phyloP scores from a whole-genome alignment of 208 protist species.

The Phytomonas francai region DNA sequence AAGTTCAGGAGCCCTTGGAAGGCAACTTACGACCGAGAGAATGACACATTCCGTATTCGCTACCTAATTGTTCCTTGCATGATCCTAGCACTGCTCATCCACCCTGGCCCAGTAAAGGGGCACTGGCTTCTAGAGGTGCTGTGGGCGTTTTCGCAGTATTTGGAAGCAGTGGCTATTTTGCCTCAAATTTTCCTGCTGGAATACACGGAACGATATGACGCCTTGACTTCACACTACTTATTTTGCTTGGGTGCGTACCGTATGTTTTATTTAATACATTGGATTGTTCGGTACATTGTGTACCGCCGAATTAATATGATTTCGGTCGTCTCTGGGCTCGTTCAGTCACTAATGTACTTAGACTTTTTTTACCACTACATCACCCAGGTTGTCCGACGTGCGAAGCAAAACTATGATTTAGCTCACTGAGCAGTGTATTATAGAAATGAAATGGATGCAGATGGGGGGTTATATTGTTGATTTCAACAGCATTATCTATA shows the following conservation, averaged over 20 bases:
- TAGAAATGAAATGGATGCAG: not conserved
- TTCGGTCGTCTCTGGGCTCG: conserved; percentile 65
- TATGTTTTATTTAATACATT: conserved; percentile 94
- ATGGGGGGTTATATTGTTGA: not conserved
- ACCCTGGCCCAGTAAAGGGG: conserved; percentile 23
- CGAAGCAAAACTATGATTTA: conserved; percentile 75
- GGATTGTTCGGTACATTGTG: conserved; percentile 82
- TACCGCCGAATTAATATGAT: conserved; percentile 63
- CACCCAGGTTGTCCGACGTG: conserved; percentile 65
- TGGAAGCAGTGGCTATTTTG: conserved; percentile 94
- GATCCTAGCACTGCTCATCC: conserved; percentile 69
- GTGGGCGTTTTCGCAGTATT: conserved; percentile 95
- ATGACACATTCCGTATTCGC: conserved; percentile 85
- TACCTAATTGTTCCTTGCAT: conserved; percentile 82
- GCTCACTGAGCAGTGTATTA: conserved; percentile 25
- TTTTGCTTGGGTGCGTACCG: conserved; percentile 92
- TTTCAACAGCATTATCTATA: not conserved
- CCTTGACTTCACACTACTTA: conserved; percentile 93
- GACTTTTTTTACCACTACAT: conserved; percentile 97
- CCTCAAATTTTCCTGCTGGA: conserved; percentile 95
- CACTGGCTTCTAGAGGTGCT: conserved; percentile 65
- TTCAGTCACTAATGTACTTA: conserved; percentile 92
- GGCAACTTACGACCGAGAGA: conserved; percentile 83
- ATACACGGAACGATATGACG: conserved; percentile 90
- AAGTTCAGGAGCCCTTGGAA: conserved; percentile 85